These are phyloP conservation scores for Neoarthrinium moseri DNA, from an alignment of 2,329 filamentous ascomycete genomes.

Conservation along the genomic window DNA sequence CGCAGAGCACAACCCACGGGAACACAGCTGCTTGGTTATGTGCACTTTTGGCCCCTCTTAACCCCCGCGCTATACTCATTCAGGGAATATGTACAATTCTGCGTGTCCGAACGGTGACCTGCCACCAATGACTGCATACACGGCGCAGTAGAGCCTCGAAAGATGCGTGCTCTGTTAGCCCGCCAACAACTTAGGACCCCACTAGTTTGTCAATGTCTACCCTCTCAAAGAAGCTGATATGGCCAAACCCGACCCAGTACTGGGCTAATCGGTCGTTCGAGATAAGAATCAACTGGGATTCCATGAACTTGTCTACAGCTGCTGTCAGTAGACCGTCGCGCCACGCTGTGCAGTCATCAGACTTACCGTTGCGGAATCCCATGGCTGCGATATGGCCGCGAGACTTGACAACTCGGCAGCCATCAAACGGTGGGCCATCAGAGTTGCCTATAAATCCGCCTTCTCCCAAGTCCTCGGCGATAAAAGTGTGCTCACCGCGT, in stretches of 20 bases:
- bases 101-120: too few relatives aligned
- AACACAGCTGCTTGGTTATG: too few relatives aligned
- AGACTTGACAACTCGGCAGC: slow-evolving; percentile 70
- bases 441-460: slow-evolving; percentile 63
- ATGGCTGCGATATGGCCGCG: slow-evolving; percentile 74
- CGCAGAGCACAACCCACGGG: too few relatives aligned
- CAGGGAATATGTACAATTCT: too few relatives aligned
- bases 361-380: slow-evolving; percentile 71
- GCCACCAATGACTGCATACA: too few relatives aligned
- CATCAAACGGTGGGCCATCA: slow-evolving; percentile 67
- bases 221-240: slow-evolving; percentile 61
- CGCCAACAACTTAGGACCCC: slow-evolving; percentile 17
- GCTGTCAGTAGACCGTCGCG: slow-evolving; percentile 1
- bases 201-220: slow-evolving; percentile 57
- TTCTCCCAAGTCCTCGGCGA: slow-evolving; percentile 73
- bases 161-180: too few relatives aligned
- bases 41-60: too few relatives aligned
- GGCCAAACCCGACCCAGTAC: slow-evolving; percentile 69
- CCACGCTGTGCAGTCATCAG: too few relatives aligned
- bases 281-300: slow-evolving; percentile 74
- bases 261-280: slow-evolving; percentile 77
- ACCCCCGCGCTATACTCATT: too few relatives aligned
- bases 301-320: slow-evolving; percentile 66
- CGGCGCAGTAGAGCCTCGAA: too few relatives aligned
- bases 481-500: slow-evolving; percentile 79